Evolutionary conservation across 768 basidiomycete species (phyloP).

Genomic region (Russula sp.): DNA sequence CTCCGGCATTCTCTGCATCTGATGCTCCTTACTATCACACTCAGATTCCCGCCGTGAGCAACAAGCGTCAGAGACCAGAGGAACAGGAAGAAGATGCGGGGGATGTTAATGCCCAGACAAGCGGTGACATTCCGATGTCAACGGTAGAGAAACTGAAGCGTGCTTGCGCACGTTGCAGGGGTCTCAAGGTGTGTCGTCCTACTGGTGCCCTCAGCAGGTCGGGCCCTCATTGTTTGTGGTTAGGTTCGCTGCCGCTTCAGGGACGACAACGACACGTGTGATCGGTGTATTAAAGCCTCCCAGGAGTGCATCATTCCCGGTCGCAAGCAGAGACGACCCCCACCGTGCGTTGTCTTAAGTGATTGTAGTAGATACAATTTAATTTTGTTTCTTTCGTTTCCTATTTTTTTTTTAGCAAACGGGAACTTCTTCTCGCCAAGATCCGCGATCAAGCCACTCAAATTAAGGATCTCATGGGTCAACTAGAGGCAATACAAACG

Average conservation of each 20-base stretch:
- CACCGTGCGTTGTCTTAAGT: constrained; percentile 50
- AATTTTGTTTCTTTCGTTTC: neutral
- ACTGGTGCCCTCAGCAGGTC: neutral
- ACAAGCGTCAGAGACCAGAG: constrained; percentile 18
- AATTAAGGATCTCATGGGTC: constrained; percentile 63
- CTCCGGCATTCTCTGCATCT: neutral
- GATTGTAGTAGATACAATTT: neutral
- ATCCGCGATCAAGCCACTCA: constrained; percentile 68
- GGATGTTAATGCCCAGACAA: neutral
- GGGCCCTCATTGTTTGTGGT: neutral
- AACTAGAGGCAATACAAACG: constrained; percentile 46
- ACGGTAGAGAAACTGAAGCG: constrained; percentile 17
- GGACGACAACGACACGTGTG: constrained; percentile 66
- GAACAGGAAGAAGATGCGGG: constrained; percentile 16
- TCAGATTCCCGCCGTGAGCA: neutral
- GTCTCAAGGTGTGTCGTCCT: constrained; percentile 16
- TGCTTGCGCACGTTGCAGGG: constrained; percentile 22
- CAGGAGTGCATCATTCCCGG: constrained; percentile 78
- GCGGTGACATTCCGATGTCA: neutral
- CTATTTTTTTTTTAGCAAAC: constrained; percentile 45
- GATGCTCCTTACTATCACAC: neutral
- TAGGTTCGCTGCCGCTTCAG: constrained; percentile 75
- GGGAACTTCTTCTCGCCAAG: constrained; percentile 69
- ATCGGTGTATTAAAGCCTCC: constrained; percentile 60
- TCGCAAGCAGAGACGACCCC: constrained; percentile 70